phyloP scores from a whole-genome alignment of 257 asterid genomes.

The Ligustrum vulgare region DNA sequence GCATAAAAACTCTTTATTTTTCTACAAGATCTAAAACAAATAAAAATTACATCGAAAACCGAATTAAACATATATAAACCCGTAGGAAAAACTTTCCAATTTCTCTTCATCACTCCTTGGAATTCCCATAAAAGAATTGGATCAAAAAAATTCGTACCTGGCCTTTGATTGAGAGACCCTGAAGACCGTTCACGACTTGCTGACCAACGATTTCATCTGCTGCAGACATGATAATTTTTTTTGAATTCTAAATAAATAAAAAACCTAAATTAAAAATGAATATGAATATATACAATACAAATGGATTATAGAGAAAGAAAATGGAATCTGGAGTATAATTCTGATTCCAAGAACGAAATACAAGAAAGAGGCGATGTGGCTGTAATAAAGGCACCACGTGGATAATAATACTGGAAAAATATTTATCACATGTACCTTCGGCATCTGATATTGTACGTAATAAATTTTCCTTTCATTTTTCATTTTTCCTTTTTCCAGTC shows the following conservation, averaged over 20 bases:
- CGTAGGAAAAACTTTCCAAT: neutral
- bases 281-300: conserved; percentile 7
- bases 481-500: no score
- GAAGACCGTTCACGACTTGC: conserved; percentile 36
- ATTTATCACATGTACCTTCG: no score
- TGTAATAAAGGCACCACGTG: conserved; percentile 1
- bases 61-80: neutral
- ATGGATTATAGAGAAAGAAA: neutral
- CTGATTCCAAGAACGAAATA: no score
- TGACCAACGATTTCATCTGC: conserved; percentile 34
- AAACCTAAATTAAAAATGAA: conserved; percentile 22
- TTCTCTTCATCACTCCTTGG: neutral
- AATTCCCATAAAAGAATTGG: neutral
- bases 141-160: conserved; percentile 36
- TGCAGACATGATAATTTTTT: conserved; percentile 42
- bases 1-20: neutral
- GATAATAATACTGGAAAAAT: neutral
- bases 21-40: neutral
- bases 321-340: conserved; percentile 19
- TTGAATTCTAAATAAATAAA: conserved; percentile 11
- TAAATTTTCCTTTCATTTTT: no score
- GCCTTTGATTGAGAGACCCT: conserved; percentile 37
- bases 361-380: neutral
- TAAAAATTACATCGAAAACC: neutral
- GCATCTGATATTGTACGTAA: no score